Conservation (phyloP, 1,284 basidiomycete genomes). For the Thelephora terrestris region DNA sequence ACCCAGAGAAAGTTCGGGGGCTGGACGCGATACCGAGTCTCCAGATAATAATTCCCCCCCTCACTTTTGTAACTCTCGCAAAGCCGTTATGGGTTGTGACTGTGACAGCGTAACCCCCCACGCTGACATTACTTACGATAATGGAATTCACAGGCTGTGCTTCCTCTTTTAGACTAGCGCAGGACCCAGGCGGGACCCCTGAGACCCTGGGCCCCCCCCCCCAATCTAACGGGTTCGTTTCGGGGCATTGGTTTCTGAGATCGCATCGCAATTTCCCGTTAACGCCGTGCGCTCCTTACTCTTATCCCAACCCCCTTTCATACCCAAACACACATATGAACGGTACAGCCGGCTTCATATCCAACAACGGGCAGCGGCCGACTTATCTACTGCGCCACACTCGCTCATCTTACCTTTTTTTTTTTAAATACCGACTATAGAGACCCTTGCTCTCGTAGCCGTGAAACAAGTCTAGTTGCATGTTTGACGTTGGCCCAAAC, state of each 20-base stretch:
- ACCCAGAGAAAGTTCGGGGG: slow-evolving; percentile 9
- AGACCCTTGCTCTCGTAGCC: too few species aligned
- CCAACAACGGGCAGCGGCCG: too few species aligned
- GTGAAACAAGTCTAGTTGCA: too few species aligned
- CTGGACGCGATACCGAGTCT: neutral
- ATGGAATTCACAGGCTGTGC: neutral
- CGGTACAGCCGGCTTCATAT: too few species aligned
- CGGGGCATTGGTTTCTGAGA: neutral
- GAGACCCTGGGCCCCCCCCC: too few species aligned
- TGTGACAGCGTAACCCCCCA: neutral
- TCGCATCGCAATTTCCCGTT: slow-evolving; percentile 6
- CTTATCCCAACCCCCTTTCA: neutral
- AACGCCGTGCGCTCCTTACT: neutral
- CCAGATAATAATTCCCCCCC: neutral
- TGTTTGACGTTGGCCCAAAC: too few species aligned
- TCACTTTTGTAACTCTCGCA: neutral
- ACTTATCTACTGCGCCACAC: too few species aligned
- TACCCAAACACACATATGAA: too few species aligned
- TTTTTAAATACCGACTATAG: too few species aligned
- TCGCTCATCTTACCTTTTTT: too few species aligned
- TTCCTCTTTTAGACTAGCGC: neutral
- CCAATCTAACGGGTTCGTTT: neutral
- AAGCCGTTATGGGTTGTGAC: neutral
- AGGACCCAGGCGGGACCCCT: too few species aligned
- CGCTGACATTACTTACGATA: neutral